These are phyloP conservation scores for Claviceps sp. DNA, from an alignment of 2,329 filamentous ascomycete genomes.

Conservation along the genomic window DNA sequence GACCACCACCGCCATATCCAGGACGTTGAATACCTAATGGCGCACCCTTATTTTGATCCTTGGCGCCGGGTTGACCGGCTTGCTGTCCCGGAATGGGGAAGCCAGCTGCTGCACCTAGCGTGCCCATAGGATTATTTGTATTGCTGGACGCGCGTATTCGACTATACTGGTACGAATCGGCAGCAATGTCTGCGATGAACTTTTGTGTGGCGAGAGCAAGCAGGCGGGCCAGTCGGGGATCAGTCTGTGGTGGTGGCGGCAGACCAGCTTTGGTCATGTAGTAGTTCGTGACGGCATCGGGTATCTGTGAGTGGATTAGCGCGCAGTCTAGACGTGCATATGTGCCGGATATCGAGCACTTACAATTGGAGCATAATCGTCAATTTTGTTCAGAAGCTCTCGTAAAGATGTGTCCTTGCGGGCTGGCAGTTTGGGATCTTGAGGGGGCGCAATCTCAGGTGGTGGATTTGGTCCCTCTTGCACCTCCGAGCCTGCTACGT, in stretches of 20 bases:
- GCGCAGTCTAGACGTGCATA: neutral
- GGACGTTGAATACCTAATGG: slow-evolving; percentile 62
- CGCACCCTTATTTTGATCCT: slow-evolving; percentile 43
- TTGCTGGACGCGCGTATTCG: slow-evolving; percentile 83
- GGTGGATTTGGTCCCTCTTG: slow-evolving; percentile 8
- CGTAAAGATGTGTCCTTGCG: slow-evolving; percentile 87
- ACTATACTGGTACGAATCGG: slow-evolving; percentile 95
- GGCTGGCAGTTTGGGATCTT: slow-evolving; percentile 54
- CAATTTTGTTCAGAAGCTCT: slow-evolving; percentile 92
- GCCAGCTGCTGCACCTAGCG: slow-evolving; percentile 61
- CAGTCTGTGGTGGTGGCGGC: slow-evolving; percentile 80
- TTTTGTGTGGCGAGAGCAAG: slow-evolving; percentile 97
- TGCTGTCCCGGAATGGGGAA: slow-evolving; percentile 53
- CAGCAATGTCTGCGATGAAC: slow-evolving; percentile 94
- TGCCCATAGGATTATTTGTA: slow-evolving; percentile 83
- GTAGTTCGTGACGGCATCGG: slow-evolving; percentile 93
- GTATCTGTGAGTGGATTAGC: slow-evolving; percentile 50
- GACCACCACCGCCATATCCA: slow-evolving; percentile 76
- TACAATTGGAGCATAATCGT: slow-evolving; percentile 95
- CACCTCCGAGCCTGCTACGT: slow-evolving; percentile 9
- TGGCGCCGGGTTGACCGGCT: slow-evolving; percentile 40
- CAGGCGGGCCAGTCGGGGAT: slow-evolving; percentile 79
- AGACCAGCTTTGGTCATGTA: slow-evolving; percentile 95
- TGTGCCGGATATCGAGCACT: slow-evolving; percentile 16
- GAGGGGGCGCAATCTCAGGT: slow-evolving; percentile 32